Conservation (phyloP, 768 basidiomycete species). For the Boletus vinaceobasis region DNA sequence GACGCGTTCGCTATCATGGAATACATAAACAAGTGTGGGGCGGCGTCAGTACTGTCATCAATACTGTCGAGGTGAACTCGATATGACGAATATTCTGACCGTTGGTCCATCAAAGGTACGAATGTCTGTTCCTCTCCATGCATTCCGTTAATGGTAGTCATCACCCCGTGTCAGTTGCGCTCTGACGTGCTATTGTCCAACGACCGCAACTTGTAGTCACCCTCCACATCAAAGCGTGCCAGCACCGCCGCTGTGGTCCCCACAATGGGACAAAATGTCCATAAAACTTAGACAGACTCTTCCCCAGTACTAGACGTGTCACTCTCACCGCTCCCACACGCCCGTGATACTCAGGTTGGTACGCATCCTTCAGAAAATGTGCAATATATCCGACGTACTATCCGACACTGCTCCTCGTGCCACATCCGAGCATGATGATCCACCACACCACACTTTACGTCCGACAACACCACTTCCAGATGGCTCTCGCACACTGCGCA, state of each 20-base stretch:
- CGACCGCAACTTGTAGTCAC: not conserved
- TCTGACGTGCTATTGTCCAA: not conserved
- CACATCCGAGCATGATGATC: not conserved
- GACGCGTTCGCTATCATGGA: not conserved
- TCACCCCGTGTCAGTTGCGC: not conserved
- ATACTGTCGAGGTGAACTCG: not conserved
- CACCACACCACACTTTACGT: not conserved
- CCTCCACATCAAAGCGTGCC: conserved; percentile 6
- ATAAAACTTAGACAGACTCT: conserved; percentile 1
- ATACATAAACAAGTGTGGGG: not conserved
- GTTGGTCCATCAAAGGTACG: not conserved
- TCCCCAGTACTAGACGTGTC: not conserved
- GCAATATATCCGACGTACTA: not conserved
- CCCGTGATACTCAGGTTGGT: not conserved
- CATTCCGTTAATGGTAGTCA: not conserved
- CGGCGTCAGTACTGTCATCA: not conserved
- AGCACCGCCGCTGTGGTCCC: not conserved
- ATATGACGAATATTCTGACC: not conserved
- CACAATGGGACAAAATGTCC: conserved; percentile 3
- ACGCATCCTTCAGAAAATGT: conserved; percentile 1
- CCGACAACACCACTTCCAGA: conserved; percentile 3
- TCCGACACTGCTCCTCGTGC: not conserved
- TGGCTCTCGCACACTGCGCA: conserved; percentile 8
- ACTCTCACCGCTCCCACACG: not conserved
- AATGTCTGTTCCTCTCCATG: not conserved